These are phyloP conservation scores for Capsella bursapastoris DNA, from an alignment of 345 rosid species.

Conservation along the genomic window DNA sequence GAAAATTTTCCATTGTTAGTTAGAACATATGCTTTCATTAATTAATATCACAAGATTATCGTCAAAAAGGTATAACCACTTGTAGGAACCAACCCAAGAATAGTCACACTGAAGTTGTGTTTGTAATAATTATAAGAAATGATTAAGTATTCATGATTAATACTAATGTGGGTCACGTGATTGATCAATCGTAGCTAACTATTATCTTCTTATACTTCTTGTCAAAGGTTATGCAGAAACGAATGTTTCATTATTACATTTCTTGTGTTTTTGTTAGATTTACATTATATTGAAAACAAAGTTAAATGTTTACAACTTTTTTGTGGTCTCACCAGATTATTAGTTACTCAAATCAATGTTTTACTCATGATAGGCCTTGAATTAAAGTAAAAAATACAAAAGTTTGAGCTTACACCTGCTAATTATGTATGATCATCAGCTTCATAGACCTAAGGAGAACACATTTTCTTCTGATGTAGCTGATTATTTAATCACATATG, in stretches of 20 bases:
- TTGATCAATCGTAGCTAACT: conserved; percentile 36
- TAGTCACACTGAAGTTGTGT: conserved; percentile 36
- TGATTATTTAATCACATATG: not conserved
- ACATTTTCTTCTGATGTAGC: not conserved
- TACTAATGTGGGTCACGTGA: conserved; percentile 48
- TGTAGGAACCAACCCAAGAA: conserved; percentile 36
- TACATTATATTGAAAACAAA: not conserved
- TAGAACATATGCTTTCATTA: conserved; percentile 35
- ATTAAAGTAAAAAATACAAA: not conserved
- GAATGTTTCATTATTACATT: not conserved
- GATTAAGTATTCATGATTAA: conserved; percentile 25
- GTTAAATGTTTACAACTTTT: not conserved
- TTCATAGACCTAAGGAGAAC: not conserved
- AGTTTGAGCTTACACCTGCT: not conserved
- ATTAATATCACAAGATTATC: conserved; percentile 39
- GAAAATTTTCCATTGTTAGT: conserved; percentile 34
- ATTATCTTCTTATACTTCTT: conserved; percentile 40
- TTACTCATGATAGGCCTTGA: too few relatives aligned
- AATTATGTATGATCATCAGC: not conserved
- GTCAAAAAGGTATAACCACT: conserved; percentile 38
- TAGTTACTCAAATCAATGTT: not conserved
- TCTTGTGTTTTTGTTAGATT: not conserved
- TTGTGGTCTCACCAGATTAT: not conserved
- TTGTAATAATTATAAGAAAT: conserved; percentile 31
- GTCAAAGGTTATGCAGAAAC: conserved; percentile 28